Evolutionary conservation across 2,329 filamentous ascomycete genomes (phyloP).

Genomic region (Elsinoe arachidis): DNA sequence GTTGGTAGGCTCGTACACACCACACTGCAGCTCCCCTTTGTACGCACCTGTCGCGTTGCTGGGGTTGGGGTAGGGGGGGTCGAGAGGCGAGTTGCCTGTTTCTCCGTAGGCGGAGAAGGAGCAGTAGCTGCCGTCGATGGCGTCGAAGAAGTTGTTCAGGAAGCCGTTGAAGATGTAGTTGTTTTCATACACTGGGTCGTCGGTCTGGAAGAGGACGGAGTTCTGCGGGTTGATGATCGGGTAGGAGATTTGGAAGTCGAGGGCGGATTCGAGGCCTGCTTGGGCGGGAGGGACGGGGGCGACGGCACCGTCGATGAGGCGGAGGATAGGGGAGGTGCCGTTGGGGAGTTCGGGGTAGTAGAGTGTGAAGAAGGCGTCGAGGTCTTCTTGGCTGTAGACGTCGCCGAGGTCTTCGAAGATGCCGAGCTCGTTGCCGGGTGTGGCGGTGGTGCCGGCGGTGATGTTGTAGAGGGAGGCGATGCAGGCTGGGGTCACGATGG

Average conservation of each 20-base stretch:
- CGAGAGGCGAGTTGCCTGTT: conserved; percentile 23
- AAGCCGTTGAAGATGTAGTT: conserved; percentile 25
- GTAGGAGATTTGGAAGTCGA: conserved; percentile 44
- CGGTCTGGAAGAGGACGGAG: conserved; percentile 42
- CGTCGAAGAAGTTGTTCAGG: conserved; percentile 43
- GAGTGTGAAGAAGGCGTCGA: conserved; percentile 20
- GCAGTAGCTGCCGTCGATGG: conserved; percentile 37
- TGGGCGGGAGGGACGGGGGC: conserved; percentile 18
- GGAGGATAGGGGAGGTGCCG: conserved; percentile 19
- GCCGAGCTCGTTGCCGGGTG: conserved; percentile 19
- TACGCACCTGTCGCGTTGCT: conserved; percentile 18
- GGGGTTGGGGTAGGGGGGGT: conserved; percentile 44
- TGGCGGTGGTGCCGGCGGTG: conserved; percentile 17
- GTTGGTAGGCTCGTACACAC: conserved; percentile 41
- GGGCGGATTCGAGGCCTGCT: conserved; percentile 35
- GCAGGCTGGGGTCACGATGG: conserved; percentile 33
- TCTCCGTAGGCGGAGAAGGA: conserved; percentile 13
- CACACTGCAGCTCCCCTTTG: conserved; percentile 28
- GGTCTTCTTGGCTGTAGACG: conserved; percentile 19
- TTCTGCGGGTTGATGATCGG: conserved; percentile 46
- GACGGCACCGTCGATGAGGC: conserved; percentile 22
- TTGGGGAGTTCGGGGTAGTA: conserved; percentile 19
- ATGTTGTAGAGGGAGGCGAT: conserved; percentile 24
- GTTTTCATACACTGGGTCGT: conserved; percentile 32
- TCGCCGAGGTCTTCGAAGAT: conserved; percentile 19